Percentiles rank a stretch among this genome's conserved stretches.
Evolutionary conservation across 2,329 filamentous ascomycete species (phyloP).

Genomic region (Furcasterigmium sp.): DNA sequence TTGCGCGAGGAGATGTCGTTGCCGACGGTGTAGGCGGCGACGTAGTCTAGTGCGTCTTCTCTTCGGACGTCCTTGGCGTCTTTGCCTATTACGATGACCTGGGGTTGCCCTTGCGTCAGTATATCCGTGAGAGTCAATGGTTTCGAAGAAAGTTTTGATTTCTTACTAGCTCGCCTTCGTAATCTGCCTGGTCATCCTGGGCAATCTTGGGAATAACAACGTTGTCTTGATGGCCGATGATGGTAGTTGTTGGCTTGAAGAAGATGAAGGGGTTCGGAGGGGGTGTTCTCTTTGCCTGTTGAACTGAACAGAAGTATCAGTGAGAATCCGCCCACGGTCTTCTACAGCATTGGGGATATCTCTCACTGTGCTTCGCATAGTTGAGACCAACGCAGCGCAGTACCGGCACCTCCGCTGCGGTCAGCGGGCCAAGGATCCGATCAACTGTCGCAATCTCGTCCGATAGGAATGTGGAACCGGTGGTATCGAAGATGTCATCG

Average conservation of each 20-base stretch:
- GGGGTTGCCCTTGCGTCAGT: neutral
- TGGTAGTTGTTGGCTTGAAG: constrained; percentile 39
- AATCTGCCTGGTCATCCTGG: constrained; percentile 42
- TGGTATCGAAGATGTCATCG: constrained; percentile 41
- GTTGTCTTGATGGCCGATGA: constrained; percentile 25
- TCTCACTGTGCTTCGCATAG: constrained; percentile 49
- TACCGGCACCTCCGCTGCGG: constrained; percentile 45
- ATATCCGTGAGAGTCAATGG: neutral
- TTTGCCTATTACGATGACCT: constrained; percentile 36
- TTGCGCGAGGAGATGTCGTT: constrained; percentile 51
- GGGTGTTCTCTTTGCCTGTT: constrained; percentile 42
- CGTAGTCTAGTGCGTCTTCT: constrained; percentile 29
- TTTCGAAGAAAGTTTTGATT: neutral
- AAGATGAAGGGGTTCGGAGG: constrained; percentile 45
- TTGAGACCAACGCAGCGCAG: constrained; percentile 55
- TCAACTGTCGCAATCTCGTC: constrained; percentile 50
- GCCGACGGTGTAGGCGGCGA: constrained; percentile 46
- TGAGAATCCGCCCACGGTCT: neutral
- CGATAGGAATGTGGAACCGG: constrained; percentile 41
- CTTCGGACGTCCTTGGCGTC: constrained; percentile 34
- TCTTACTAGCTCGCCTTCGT: constrained; percentile 36
- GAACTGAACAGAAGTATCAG: constrained; percentile 27
- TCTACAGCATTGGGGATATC: neutral
- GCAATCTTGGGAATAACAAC: constrained; percentile 42
- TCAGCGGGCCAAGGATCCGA: constrained; percentile 46